A percentile compares a stretch with the other conserved stretches of the same genome.
These are phyloP conservation scores for Bacterosira constricta DNA, from an alignment of 108 stramenopile genomes.

Conservation along the genomic window DNA sequence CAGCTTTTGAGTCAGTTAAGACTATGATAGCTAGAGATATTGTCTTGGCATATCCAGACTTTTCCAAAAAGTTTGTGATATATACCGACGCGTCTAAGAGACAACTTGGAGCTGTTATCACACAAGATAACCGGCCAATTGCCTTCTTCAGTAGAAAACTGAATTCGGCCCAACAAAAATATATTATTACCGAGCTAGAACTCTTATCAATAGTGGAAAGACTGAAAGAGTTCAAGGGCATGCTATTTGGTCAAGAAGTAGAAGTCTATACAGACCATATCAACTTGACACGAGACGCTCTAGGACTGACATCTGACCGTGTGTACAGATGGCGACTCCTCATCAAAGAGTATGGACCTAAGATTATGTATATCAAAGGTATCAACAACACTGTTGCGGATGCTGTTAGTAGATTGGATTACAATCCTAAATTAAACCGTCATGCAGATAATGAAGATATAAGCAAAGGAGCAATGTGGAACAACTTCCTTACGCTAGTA, in stretches of 20 bases:
- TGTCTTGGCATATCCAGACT: conserved; percentile 52
- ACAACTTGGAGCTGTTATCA: conserved; percentile 53
- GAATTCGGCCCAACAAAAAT: conserved; percentile 35
- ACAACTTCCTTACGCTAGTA: too few relatives aligned
- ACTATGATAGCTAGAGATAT: conserved; percentile 35
- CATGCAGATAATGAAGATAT: too few relatives aligned
- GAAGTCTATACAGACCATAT: conserved; percentile 17
- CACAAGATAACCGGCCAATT: conserved; percentile 44
- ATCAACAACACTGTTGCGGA: conserved; percentile 28
- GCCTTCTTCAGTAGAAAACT: conserved; percentile 54
- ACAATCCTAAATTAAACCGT: neutral
- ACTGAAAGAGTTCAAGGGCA: conserved; percentile 50
- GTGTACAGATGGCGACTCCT: conserved; percentile 11
- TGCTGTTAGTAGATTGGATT: conserved; percentile 14
- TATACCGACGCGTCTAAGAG: conserved; percentile 36
- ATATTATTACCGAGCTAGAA: conserved; percentile 49
- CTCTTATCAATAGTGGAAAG: conserved; percentile 56
- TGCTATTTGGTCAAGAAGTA: conserved; percentile 45
- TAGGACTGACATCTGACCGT: conserved; percentile 2
- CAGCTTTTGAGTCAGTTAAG: conserved; percentile 54
- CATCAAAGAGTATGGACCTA: conserved; percentile 1
- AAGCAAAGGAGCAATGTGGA: too few relatives aligned
- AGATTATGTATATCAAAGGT: conserved; percentile 24
- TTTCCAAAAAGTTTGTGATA: conserved; percentile 29
- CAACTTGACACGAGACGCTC: conserved; percentile 10